Conservation (phyloP, 495 filamentous ascomycete genomes). For the Elaphomyces granulatus region DNA sequence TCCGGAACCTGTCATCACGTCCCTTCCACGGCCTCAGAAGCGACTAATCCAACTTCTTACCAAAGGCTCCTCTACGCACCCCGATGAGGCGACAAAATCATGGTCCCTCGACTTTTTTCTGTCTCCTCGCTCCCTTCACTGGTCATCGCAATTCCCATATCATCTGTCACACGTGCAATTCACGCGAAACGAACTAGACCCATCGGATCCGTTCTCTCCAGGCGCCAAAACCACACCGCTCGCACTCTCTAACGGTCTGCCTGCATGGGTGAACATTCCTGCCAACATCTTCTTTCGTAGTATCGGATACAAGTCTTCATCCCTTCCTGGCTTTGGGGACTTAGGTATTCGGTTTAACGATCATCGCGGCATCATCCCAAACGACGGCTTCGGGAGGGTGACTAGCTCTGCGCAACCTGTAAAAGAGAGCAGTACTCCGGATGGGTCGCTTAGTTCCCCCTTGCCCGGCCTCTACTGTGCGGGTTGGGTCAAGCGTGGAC, state of each 20-base stretch:
- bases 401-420: constrained; percentile 21
- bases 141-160: constrained; percentile 26
- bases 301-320: constrained; percentile 77
- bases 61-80: constrained; percentile 47
- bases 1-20: constrained; percentile 35
- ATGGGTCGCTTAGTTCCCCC: too few species aligned
- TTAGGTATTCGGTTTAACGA: constrained; percentile 68
- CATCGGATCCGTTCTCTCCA: constrained; percentile 30
- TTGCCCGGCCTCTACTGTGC: constrained; percentile 82
- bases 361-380: constrained; percentile 60
- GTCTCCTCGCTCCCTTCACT: constrained; percentile 54
- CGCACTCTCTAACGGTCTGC: constrained; percentile 19
- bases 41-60: constrained; percentile 65
- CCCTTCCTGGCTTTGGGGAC: constrained; percentile 61
- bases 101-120: constrained; percentile 80
- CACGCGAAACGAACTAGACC: constrained; percentile 41
- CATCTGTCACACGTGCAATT: constrained; percentile 50
- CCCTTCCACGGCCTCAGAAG: constrained; percentile 56
- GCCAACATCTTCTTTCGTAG: constrained; percentile 70
- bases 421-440: constrained; percentile 16
- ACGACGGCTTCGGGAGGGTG: constrained; percentile 70
- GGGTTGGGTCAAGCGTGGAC: constrained; percentile 93
- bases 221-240: constrained; percentile 29
- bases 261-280: constrained; percentile 38
- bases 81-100: constrained; percentile 37